A percentile compares a stretch with the other conserved stretches of the same genome.
Evolutionary conservation across 1,284 basidiomycete species (phyloP).

Genomic region (Spongiforma sp.): DNA sequence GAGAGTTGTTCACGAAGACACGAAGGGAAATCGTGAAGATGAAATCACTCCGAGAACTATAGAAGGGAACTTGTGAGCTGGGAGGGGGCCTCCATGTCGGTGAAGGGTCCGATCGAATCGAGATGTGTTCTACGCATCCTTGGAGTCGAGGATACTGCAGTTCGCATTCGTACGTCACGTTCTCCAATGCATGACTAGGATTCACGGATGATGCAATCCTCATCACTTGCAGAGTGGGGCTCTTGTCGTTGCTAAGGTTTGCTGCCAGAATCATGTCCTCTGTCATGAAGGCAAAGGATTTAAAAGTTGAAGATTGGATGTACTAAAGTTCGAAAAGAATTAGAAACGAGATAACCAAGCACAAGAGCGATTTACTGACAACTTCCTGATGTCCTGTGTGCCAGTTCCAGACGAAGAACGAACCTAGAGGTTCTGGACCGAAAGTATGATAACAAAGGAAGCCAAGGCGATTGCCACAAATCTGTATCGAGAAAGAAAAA

Average conservation of each 20-base stretch:
- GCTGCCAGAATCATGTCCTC: conserved; percentile 46
- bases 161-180: conserved; percentile 39
- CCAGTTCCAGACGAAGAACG: conserved; percentile 63
- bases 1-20: not conserved
- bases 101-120: conserved; percentile 60
- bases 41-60: conserved; percentile 26
- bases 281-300: conserved; percentile 31
- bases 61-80: conserved; percentile 23
- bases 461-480: conserved; percentile 33
- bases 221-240: conserved; percentile 34
- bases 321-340: conserved; percentile 13
- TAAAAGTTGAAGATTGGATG: conserved; percentile 20
- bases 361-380: conserved; percentile 37
- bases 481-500: conserved; percentile 31
- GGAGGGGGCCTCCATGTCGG: conserved; percentile 47
- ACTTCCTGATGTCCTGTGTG: conserved; percentile 46
- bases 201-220: conserved; percentile 28
- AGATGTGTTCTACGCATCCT: conserved; percentile 28
- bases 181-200: conserved; percentile 22
- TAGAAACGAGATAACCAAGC: not conserved
- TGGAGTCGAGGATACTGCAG: conserved; percentile 46
- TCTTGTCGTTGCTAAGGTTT: conserved; percentile 39
- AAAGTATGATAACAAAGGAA: conserved; percentile 22
- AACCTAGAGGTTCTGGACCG: conserved; percentile 27
- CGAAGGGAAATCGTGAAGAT: conserved; percentile 32